These are phyloP conservation scores for Berberis vulgaris DNA, from an alignment of 164 flowering plant species.

Conservation along the genomic window DNA sequence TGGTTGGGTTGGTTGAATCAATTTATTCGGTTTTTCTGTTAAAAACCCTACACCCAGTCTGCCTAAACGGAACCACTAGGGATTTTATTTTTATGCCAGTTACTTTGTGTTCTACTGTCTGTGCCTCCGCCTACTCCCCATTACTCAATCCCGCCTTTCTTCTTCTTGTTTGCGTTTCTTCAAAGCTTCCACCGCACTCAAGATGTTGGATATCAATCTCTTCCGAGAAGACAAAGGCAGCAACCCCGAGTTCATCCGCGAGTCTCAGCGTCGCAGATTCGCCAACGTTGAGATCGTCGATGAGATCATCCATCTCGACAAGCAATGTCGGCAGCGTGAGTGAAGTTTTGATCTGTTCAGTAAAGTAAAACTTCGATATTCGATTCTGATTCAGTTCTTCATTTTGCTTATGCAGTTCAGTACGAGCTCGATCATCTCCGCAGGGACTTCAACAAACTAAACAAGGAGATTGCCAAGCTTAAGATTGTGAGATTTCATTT, in stretches of 20 bases:
- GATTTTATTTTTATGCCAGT: too few species aligned
- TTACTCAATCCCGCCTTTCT: too few species aligned
- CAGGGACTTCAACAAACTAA: slow-evolving; percentile 63
- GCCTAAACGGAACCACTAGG: too few species aligned
- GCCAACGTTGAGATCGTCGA: slow-evolving; percentile 62
- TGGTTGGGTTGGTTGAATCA: too few species aligned
- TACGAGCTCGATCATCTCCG: slow-evolving; percentile 63
- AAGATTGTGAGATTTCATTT: slow-evolving; percentile 42
- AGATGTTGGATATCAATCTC: slow-evolving; percentile 84
- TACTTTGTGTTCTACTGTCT: too few species aligned
- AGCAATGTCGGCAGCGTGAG: slow-evolving; percentile 73
- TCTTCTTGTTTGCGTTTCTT: too few species aligned
- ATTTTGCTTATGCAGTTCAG: slow-evolving; percentile 40
- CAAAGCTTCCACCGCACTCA: not conserved
- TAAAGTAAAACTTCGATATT: not conserved
- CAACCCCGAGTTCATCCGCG: slow-evolving; percentile 73
- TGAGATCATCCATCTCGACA: slow-evolving; percentile 73
- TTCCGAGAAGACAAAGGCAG: slow-evolving; percentile 82
- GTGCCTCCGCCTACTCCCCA: too few species aligned
- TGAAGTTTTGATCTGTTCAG: not conserved
- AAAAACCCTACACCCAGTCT: too few species aligned
- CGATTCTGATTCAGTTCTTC: not conserved
- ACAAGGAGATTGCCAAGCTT: slow-evolving; percentile 64
- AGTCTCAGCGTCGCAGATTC: slow-evolving; percentile 81
- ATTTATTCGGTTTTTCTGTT: too few species aligned